Base-by-base conservation (phyloP, 805 yeast genomes). In the Teunomyces panamensis region DNA sequence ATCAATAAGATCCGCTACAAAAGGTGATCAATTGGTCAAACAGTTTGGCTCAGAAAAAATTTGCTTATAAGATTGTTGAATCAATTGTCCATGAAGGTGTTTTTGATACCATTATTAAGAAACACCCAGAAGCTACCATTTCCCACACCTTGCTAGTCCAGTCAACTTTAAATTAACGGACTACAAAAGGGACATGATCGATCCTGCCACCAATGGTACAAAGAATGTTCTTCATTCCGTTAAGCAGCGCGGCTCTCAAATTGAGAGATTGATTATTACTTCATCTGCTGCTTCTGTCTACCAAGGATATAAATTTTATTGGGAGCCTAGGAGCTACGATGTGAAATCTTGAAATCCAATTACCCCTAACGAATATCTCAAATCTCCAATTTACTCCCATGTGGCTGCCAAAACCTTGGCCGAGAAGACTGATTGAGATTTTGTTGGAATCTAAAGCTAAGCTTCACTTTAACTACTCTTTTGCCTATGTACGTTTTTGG, bases 401-500 rank as follows among this genome's bases (percentile, higher is more conserved):
- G 26, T 49, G 9, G 57, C 56, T 8, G 52, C 57, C 27, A 57
- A 57, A 50, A 51, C 42, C 5, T 48, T 51, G 39, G 56, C 58
- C 10, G 62, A 59, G 37, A 45, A 49, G 49, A 57, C 61, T 3
- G 59, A 55, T 2, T 59, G 64, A 63, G 58, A 56, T 30, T 55
- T 57, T 37, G 51, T 59, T 34, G 45, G 54, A 39, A 26, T 30
- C 3, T 43, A 55, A 44, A 44, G 44, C 59, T 60, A 45, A 59
- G 61, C 46, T 74, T 81, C 60, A 67, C 68, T 32, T 56, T 80
- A 44, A 65, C 75, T 34, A 69, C 78, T 1, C 72, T 82, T 13
- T 78, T 78, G 52, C 86, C 87, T 8, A 74, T 76, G 8, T 79
- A 67, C 58, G 84, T 81, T 0, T 74, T 79, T 53, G 87, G 87